phyloP scores from a whole-genome alignment of 768 basidiomycete species.

The Cubamyces lactineus region DNA sequence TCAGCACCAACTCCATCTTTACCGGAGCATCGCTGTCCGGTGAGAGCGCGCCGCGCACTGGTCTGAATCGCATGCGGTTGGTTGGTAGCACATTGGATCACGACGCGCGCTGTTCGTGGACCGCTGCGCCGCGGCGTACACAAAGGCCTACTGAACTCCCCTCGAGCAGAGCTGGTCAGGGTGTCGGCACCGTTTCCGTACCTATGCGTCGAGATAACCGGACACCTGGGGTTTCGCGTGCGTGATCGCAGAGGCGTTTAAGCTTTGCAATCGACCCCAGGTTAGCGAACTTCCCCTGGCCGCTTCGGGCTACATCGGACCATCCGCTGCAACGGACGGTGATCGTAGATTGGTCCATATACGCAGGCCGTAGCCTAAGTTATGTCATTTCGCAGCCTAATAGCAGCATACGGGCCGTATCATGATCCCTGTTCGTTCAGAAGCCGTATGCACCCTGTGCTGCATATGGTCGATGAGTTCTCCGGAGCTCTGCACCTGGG shows the following conservation, averaged over 20 bases:
- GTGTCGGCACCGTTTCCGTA: neutral
- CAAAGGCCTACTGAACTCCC: neutral
- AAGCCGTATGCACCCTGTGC: neutral
- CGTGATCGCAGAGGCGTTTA: conserved; percentile 10
- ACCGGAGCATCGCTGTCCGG: neutral
- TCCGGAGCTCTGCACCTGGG: neutral
- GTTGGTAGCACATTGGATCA: neutral
- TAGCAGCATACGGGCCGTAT: neutral
- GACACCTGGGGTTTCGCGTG: neutral
- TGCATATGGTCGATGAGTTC: conserved; percentile 11
- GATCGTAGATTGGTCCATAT: conserved; percentile 10
- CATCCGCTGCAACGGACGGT: conserved; percentile 6
- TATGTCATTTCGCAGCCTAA: conserved; percentile 8
- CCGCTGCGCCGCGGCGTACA: neutral
- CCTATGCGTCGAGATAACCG: neutral
- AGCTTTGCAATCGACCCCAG: neutral
- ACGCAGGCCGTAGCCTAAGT: conserved; percentile 17
- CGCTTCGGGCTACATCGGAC: neutral
- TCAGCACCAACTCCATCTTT: neutral
- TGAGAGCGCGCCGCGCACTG: neutral
- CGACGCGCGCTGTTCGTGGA: conserved; percentile 1
- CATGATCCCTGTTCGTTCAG: conserved; percentile 3
- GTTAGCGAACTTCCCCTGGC: neutral
- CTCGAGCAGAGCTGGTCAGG: neutral
- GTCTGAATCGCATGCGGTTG: neutral